Evolutionary conservation across 2,329 filamentous ascomycete species (phyloP), one percentile per base, ranked within the genome.

Genomic region (Fusarium temperatum): DNA sequence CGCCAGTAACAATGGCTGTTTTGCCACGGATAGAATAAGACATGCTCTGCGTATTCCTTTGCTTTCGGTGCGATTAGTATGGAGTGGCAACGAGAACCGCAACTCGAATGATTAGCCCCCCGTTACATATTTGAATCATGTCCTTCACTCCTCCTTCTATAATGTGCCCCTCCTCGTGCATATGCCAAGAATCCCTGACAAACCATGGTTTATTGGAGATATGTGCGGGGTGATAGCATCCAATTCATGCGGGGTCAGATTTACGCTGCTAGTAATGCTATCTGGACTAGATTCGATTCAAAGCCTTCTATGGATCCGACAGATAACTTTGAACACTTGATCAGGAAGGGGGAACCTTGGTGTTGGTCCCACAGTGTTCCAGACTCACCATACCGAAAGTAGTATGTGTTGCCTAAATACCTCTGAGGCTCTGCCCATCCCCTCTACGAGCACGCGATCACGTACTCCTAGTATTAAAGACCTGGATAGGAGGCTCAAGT

Each of bases 391-490:
- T 24, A 17, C 54, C 54, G 5, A 32, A 56, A 32, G 5, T 2
- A 4, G 54, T 17, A 56, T 56, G 54, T 45, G 17, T 22, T 32
- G 38, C 54, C 54, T 44, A 18, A 12, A 26, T 7, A 45, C 12
- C 22, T 45, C 12, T 24, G 24, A 24, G 24, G 24, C 24, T 24
- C 24, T 12, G 20, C 32, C 4, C 10, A 15, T 15, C 7, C 7
- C 22, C 10, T 17, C 26, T 8, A 10, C 3, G 6, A 56, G 54
- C 28, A 45, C 38, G 38, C 38, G 22, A 24, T 56, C 10, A 56
- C 26, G 28, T 13, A 17, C n/a, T 15, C 44, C 17, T 32, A 56
- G 38, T 56, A 56, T 56, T 56, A 56, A 56, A 56, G 54, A 24
- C 22, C 22, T 45, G 26, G 38, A 30, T 15, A 30, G 17, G n/a